A percentile compares a stretch with the other conserved stretches of the same genome.
These are phyloP conservation scores for Penicillium sp. DNA, from an alignment of 2,329 filamentous ascomycete genomes.

Conservation along the genomic window DNA sequence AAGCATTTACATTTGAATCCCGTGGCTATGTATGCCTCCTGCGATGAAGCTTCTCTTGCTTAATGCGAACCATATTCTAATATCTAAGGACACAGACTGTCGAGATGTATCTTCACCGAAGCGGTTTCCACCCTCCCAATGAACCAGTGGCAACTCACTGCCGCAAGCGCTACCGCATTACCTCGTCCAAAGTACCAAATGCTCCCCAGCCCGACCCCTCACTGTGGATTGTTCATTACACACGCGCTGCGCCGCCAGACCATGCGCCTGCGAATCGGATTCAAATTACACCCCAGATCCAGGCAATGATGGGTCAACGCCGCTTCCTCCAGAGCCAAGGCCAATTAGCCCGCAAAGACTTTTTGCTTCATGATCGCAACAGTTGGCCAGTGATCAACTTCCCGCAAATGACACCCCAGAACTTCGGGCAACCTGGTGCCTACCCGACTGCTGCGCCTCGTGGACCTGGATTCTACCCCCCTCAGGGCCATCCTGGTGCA, in stretches of 20 bases:
- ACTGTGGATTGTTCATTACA: conserved; percentile 90
- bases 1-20: conserved; percentile 71
- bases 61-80: neutral
- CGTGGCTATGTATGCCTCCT: conserved; percentile 59
- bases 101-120: conserved; percentile 82
- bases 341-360: conserved; percentile 84
- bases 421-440: conserved; percentile 51
- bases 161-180: conserved; percentile 80
- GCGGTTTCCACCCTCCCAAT: conserved; percentile 70
- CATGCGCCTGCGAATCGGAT: conserved; percentile 66
- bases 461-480: conserved; percentile 40
- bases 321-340: conserved; percentile 68
- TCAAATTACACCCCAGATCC: conserved; percentile 44
- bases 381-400: conserved; percentile 87
- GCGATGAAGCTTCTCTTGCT: neutral
- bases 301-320: conserved; percentile 49
- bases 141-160: conserved; percentile 75
- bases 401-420: conserved; percentile 55
- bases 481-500: conserved; percentile 29
- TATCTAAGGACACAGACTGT: conserved; percentile 61
- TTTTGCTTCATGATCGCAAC: conserved; percentile 84
- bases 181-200: conserved; percentile 67
- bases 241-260: conserved; percentile 70
- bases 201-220: conserved; percentile 73
- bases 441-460: conserved; percentile 38